Conservation (phyloP, 768 basidiomycete genomes). For the Boletus rubescentipes region DNA sequence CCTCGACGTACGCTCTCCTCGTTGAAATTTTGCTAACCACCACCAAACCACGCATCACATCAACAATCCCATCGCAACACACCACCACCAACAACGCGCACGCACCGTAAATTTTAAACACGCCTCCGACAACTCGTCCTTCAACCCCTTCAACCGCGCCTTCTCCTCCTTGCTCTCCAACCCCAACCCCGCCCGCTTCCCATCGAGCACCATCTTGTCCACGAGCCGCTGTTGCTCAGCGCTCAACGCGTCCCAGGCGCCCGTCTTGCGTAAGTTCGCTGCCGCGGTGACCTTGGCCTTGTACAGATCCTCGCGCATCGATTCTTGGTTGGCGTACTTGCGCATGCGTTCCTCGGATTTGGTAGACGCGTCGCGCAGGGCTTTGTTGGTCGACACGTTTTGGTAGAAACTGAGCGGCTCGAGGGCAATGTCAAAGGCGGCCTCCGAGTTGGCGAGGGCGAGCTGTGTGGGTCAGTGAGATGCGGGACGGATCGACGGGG, state of each 20-base stretch:
- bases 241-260: slow-evolving; percentile 58
- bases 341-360: slow-evolving; percentile 68
- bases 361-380: slow-evolving; percentile 79
- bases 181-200: slow-evolving; percentile 75
- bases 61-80: too few species aligned
- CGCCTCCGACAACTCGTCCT: slow-evolving; percentile 75
- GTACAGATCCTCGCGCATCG: slow-evolving; percentile 82
- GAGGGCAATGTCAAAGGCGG: slow-evolving; percentile 44
- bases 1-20: slow-evolving; percentile 66
- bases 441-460: slow-evolving; percentile 60
- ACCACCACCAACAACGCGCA: slow-evolving; percentile 26
- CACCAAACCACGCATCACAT: background rate
- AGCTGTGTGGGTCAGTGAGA: slow-evolving; percentile 36
- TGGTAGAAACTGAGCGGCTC: slow-evolving; percentile 79
- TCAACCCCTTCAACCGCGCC: slow-evolving; percentile 53
- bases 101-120: slow-evolving; percentile 76
- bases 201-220: slow-evolving; percentile 78
- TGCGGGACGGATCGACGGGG: too few species aligned
- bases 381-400: slow-evolving; percentile 73
- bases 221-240: slow-evolving; percentile 74
- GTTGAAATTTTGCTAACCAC: slow-evolving; percentile 82
- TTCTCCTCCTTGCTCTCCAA: slow-evolving; percentile 61
- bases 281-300: slow-evolving; percentile 68
- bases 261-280: slow-evolving; percentile 63
- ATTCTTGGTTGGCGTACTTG: slow-evolving; percentile 71